Conservation (phyloP, 257 asterid species). For the Striga asiatica region DNA sequence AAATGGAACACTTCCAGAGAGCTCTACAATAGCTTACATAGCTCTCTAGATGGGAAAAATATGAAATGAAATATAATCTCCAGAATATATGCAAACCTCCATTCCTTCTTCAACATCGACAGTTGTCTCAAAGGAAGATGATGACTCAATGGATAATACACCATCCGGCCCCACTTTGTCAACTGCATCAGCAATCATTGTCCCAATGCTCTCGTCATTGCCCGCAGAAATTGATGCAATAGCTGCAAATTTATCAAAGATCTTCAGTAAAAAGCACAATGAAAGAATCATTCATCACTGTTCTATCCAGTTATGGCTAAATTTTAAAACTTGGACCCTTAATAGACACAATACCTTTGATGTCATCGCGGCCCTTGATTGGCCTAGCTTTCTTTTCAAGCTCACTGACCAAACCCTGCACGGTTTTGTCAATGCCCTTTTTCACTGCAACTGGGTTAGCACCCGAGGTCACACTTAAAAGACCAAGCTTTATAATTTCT, state of each 20-base stretch:
- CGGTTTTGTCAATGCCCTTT: conserved; percentile 91
- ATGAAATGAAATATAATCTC: not conserved
- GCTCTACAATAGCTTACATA: too few relatives aligned
- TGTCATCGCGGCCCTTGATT: conserved; percentile 87
- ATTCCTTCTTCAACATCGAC: conserved; percentile 97
- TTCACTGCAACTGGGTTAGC: conserved; percentile 90
- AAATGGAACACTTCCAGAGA: too few relatives aligned
- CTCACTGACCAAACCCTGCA: conserved; percentile 58
- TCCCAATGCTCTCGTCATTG: conserved; percentile 75
- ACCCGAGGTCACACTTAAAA: conserved; percentile 88
- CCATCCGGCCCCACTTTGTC: conserved; percentile 99
- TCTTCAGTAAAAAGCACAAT: conserved; percentile 1
- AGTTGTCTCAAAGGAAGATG: conserved; percentile 92
- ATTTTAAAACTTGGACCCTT: not conserved
- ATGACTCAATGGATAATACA: conserved; percentile 91
- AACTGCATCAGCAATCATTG: conserved; percentile 90
- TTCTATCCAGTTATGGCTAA: not conserved
- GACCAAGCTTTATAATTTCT: conserved; percentile 88
- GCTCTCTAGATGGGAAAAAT: not conserved
- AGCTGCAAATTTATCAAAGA: conserved; percentile 40
- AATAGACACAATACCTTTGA: conserved; percentile 44
- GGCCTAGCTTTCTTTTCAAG: conserved; percentile 88
- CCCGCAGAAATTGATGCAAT: conserved; percentile 91
- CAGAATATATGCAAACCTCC: conserved; percentile 48
- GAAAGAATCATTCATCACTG: too few relatives aligned